Evolutionary conservation across 345 rosid species (phyloP), one percentile per base, ranked within the genome.

Genomic region (Aethionema arabicum): DNA sequence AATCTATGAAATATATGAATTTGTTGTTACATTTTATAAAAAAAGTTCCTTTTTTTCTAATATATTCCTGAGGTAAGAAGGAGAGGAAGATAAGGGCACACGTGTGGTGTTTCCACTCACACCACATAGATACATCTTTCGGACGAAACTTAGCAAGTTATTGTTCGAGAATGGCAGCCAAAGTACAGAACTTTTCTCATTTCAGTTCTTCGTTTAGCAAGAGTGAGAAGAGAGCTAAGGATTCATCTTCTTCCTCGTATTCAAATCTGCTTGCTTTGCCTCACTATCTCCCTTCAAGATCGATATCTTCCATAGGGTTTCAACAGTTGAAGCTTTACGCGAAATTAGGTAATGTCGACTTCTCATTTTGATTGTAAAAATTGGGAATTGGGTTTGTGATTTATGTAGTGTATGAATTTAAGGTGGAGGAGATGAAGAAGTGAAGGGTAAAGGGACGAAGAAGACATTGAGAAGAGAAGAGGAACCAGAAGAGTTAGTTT

Each of bases 401-500:
- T 49, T 32, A 43, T 53, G 7, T 32, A 51, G 27, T 63, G 8
- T 32, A 45, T 39, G 27, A 49, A 80, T n/a, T 32, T 15, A 48
- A 67, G 95, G 89, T 54, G 91, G 81, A 78, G 81, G 78, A 64
- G 86, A 83, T 56, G 95, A 82, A 70, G 91, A 87, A 61, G 42
- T 78, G 42, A 83, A 88, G 80, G 80, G 87, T 12, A 87, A 78
- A 64, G 95, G 65, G 33, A 87, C 85, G 80, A 88, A 72, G 80
- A 91, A 86, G 59, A 89, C 90, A 70, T 86, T 90, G 15, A 89
- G 96, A 54, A 90, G 64, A 83, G 97, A 93, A 15, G 76, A 93
- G 80, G 96, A 89, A 65, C 99, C 97, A 57, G 76, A 87, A 63
- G 85, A 89, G 96, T 87, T 52, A 51, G 66, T 71, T 46, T 51